Conservation (phyloP, 352 stramenopile genomes). For the Pythium volutum region DNA sequence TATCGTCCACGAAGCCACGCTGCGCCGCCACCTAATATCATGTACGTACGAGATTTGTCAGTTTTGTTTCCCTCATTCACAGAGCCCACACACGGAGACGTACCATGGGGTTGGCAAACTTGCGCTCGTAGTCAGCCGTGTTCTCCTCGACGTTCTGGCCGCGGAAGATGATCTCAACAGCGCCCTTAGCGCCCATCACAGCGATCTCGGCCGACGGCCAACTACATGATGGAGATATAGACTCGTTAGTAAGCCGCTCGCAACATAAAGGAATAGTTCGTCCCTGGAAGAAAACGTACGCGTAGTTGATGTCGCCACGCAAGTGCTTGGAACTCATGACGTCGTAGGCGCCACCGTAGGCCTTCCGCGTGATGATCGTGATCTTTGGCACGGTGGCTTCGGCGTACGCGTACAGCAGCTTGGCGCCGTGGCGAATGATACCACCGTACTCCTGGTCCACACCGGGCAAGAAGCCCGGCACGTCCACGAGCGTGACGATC, state of each 20-base stretch:
- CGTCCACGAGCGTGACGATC: constrained; percentile 97
- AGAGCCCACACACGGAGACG: constrained; percentile 10
- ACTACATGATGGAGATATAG: constrained; percentile 22
- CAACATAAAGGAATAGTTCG: not conserved
- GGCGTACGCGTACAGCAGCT: constrained; percentile 98
- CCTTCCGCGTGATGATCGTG: constrained; percentile 98
- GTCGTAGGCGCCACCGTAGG: constrained; percentile 98
- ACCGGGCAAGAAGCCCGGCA: constrained; percentile 97
- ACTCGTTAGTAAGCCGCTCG: not conserved
- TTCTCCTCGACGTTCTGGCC: constrained; percentile 95
- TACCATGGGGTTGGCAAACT: constrained; percentile 96
- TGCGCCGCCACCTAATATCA: constrained; percentile 86
- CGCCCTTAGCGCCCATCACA: constrained; percentile 94
- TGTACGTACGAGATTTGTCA: not conserved
- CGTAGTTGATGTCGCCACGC: constrained; percentile 96
- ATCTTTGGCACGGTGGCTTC: constrained; percentile 98
- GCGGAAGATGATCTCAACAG: constrained; percentile 98
- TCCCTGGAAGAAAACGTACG: constrained; percentile 41
- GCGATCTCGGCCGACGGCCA: constrained; percentile 79
- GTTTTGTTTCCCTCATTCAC: not conserved
- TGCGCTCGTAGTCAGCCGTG: constrained; percentile 94
- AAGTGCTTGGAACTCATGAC: constrained; percentile 99
- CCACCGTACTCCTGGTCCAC: constrained; percentile 89
- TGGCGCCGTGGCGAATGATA: constrained; percentile 97
- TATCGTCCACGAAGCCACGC: constrained; percentile 97